Evolutionary conservation across 768 basidiomycete genomes (phyloP).

Genomic region (Boletus subparvulus): DNA sequence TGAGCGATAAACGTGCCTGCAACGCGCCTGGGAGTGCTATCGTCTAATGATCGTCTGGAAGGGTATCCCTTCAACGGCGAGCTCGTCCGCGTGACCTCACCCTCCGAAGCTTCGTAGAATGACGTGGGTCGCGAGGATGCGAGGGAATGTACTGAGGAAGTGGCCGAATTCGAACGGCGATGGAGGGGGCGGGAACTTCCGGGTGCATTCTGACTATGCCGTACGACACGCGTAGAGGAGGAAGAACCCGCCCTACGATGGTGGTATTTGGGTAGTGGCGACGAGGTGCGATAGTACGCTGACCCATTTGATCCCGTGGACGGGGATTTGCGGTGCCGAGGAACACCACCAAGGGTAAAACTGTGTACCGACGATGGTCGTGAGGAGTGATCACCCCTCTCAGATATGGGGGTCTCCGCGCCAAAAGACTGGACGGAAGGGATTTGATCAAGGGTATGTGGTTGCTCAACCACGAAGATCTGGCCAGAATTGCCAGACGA

Average conservation of each 20-base stretch:
- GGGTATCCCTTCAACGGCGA: constrained; percentile 59
- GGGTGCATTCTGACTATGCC: constrained; percentile 51
- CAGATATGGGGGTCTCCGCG: constrained; percentile 85
- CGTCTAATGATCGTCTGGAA: constrained; percentile 52
- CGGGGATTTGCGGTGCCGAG: constrained; percentile 69
- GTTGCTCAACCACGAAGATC: constrained; percentile 53
- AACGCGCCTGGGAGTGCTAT: constrained; percentile 39
- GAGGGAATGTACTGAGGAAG: constrained; percentile 77
- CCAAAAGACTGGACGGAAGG: constrained; percentile 72
- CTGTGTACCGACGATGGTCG: constrained; percentile 87
- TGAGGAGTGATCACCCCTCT: constrained; percentile 74
- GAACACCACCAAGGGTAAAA: constrained; percentile 51
- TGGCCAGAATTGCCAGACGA: constrained; percentile 56
- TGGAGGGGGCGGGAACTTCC: constrained; percentile 48
- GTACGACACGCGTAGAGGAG: constrained; percentile 77
- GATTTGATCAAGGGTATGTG: constrained; percentile 45
- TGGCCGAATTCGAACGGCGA: constrained; percentile 68
- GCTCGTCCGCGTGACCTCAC: constrained; percentile 57
- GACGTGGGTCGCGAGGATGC: constrained; percentile 77
- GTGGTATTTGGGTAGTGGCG: constrained; percentile 70
- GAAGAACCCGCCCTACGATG: constrained; percentile 81
- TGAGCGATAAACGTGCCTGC: constrained; percentile 76
- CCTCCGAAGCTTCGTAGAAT: constrained; percentile 72
- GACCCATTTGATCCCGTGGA: constrained; percentile 78
- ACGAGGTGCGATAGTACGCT: constrained; percentile 60